Percentiles rank a stretch among this genome's conserved stretches.
phyloP scores from a whole-genome alignment of 139 green algal species.

The Eudorina sp. region DNA sequence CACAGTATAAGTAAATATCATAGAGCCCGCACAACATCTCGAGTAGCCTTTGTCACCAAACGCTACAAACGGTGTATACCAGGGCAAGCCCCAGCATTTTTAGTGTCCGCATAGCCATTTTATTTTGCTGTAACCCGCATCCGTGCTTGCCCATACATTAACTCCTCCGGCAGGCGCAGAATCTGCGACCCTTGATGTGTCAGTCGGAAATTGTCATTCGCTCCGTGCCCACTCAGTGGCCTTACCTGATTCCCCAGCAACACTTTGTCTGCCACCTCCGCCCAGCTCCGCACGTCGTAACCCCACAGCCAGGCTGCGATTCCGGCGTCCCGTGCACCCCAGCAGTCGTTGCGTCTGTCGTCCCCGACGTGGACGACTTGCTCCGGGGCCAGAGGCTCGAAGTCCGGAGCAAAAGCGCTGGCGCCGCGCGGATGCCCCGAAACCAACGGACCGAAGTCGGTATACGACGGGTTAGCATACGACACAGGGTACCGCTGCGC shows the following conservation, averaged over 20 bases:
- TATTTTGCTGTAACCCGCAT: no score
- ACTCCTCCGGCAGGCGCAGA: no score
- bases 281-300: constrained; percentile 85
- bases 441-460: constrained; percentile 4
- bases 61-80: no score
- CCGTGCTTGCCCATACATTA: no score
- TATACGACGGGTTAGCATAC: background rate
- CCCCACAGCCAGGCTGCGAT: constrained; percentile 90
- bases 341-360: constrained; percentile 90
- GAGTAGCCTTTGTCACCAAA: no score
- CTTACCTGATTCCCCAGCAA: constrained; percentile 39
- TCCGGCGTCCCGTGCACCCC: constrained; percentile 86
- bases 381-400: background rate
- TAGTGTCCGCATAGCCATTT: no score
- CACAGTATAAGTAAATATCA: no score
- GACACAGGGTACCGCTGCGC: background rate
- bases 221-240: no score
- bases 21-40: no score
- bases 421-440: background rate
- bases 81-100: no score
- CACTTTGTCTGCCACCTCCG: constrained; percentile 74
- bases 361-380: constrained; percentile 84
- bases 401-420: background rate
- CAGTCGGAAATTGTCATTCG: no score
- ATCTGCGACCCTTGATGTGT: no score